Base-by-base conservation (phyloP, 2,329 filamentous ascomycete species). In the Davidsoniella virescens region DNA sequence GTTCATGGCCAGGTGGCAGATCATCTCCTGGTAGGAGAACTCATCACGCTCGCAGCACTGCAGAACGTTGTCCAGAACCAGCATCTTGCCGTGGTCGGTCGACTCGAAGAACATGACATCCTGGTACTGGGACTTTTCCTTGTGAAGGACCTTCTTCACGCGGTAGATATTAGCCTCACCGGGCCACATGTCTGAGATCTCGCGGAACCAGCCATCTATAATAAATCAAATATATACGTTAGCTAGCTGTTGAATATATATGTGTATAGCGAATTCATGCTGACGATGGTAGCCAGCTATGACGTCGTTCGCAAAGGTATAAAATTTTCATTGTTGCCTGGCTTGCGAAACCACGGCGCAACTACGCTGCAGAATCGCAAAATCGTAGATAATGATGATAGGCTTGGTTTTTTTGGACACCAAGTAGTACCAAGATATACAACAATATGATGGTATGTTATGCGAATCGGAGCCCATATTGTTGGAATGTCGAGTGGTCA, bases 21-120 rank as follows among this genome's bases (percentile, higher is more conserved):
- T 98, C 92, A 98, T 98, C 78, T 98, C 92, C 76, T 98, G 92
- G 80, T 94, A 94, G 61, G 88, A 87, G 76, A 96, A 98, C 74
- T 98, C 92, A 65, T 98, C 87, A 58, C 90, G 82, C 79, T 98
- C 92, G 59, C 92, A 96, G 78, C 82, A 87, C 72, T 98, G 92
- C 68, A 98, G 94, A 65, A 95, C 92, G 66, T 96, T 96, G 77
- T 98, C 92, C 59, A 98, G 80, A 56, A 98, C 90, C 53, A 98
- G 77, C 55, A 96, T 90, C 63, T 80, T 94, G 67, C 92, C 92
- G 68, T 96, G 84, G 76, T 96, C 80, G 72, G 83, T 94, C 60
- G 87, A 94, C 76, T 98, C 84, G 73, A 98, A 98, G 73, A 96
- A 87, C 61, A 98, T 81, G 57, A 98, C 90, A 64, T 98, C 92